Base-by-base conservation (phyloP, 2,329 filamentous ascomycete genomes). In the Trichoderma koningiopsis region DNA sequence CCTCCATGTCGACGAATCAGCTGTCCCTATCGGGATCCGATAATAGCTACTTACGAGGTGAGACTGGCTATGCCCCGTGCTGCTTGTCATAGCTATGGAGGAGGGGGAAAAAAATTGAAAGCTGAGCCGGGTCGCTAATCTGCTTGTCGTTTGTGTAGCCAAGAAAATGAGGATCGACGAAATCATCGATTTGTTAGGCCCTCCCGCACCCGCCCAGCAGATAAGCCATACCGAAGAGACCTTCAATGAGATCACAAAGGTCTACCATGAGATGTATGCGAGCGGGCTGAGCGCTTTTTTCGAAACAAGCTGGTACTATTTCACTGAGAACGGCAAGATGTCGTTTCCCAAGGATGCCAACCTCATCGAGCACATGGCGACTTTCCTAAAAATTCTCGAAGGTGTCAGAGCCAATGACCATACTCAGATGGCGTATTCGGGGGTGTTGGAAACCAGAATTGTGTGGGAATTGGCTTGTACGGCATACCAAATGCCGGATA, bases 231-330 rank as follows among this genome's bases (percentile, higher is more conserved):
- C 83, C 77, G 79, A 86, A 69, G 83, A 84, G 40, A 81, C 79
- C 27, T 75, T 92, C 61, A 87, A 89, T 74, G 90, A 93, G 76
- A 88, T 93, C 70, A 89, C 88, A 72, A 87, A 87, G 71, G 79
- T 95, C 19, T 96, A 92, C 79, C 86, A 88, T 74, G 90, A 91
- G 72, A 89, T 93, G 72, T 96, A 96, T 78, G 91, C 90, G 4
- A 87, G 86, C 1, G 91, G 89, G 8, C 86, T 96, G 58, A 90
- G 92, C 78, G 86, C 87, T 61, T 90, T 96, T 71, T 87, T 96
- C 71, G 94, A 97, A 78, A 92, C 93, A 7, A 86, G 85, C 33
- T 98, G 94, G 94, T 97, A 93, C 81, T 87, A 83, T 70, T 82
- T 84, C 59, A 77, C 77, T 58, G 84, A 83, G 16, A 79, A 82